Conservation (phyloP, 768 basidiomycete genomes). For the Hortiboletus campestris region DNA sequence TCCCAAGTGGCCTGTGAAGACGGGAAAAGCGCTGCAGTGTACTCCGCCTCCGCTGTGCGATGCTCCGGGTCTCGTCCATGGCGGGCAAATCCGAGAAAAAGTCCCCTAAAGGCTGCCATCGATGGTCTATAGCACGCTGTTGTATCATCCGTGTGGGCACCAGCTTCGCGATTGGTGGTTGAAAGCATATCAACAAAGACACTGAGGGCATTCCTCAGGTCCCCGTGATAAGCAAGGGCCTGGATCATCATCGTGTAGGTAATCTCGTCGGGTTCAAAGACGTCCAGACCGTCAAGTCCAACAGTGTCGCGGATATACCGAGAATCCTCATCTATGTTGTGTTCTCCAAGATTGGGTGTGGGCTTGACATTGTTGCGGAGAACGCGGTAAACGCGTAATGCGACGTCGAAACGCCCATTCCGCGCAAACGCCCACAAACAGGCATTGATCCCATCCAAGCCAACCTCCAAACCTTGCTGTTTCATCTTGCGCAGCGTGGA, state of each 20-base stretch:
- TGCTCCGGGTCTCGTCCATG: conserved; percentile 42
- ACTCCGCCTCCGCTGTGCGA: neutral
- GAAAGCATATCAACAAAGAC: conserved; percentile 70
- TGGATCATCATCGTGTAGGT: conserved; percentile 75
- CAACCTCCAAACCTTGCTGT: conserved; percentile 49
- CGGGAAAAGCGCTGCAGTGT: conserved; percentile 4
- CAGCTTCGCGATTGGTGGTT: conserved; percentile 39
- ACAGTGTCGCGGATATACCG: conserved; percentile 42
- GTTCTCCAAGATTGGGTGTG: conserved; percentile 32
- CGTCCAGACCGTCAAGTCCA: conserved; percentile 41
- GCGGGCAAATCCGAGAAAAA: conserved; percentile 74
- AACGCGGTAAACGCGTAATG: conserved; percentile 58
- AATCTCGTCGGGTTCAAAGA: conserved; percentile 55
- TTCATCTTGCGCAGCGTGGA: conserved; percentile 52
- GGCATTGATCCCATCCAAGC: conserved; percentile 66
- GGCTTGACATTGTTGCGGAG: conserved; percentile 53
- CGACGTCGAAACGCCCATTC: conserved; percentile 53
- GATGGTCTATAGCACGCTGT: conserved; percentile 40
- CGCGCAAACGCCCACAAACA: conserved; percentile 68
- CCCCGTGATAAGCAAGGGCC: conserved; percentile 65
- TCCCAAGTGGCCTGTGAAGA: too few relatives aligned
- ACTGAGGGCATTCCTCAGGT: conserved; percentile 52
- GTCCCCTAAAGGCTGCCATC: conserved; percentile 57
- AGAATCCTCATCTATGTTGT: conserved; percentile 37
- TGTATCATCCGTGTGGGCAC: conserved; percentile 29